Conservation (phyloP, 2,329 filamentous ascomycete species). For the Coniochaeta hoffmannii region DNA sequence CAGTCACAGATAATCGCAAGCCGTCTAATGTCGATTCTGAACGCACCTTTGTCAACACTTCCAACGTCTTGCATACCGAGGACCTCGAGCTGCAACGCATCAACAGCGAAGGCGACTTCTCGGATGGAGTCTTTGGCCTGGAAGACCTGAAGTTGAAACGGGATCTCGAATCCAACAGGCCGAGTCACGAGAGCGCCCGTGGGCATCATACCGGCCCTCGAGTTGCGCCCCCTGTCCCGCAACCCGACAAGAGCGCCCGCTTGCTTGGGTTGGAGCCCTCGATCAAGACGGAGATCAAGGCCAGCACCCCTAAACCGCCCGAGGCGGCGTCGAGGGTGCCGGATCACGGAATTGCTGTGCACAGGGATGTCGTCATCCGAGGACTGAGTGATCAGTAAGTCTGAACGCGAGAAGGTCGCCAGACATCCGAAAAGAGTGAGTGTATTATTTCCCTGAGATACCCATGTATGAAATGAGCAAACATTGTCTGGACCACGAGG, state of each 20-base stretch:
- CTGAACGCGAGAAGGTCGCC: background rate
- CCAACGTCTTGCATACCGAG: background rate
- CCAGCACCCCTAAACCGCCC: background rate
- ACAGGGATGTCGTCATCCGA: constrained; percentile 4
- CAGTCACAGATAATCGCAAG: background rate
- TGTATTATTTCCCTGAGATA: background rate
- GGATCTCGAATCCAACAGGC: background rate
- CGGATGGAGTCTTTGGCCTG: background rate
- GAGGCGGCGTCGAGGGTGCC: background rate
- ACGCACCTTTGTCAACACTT: background rate
- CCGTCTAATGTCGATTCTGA: background rate
- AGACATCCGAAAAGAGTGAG: background rate
- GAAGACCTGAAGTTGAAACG: background rate
- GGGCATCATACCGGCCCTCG: background rate
- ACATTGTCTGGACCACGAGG: too few species aligned
- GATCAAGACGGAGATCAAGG: background rate
- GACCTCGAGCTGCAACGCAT: constrained; percentile 1
- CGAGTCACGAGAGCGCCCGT: background rate
- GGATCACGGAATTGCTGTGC: background rate
- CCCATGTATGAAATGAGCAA: too few species aligned
- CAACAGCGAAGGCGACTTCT: constrained; percentile 1
- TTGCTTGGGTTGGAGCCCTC: background rate
- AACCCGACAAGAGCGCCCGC: background rate
- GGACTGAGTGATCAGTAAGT: background rate
- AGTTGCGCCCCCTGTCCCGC: background rate